These are phyloP conservation scores for Chaetomiaceae sp. DNA, from an alignment of 2,329 filamentous ascomycete species.

Conservation along the genomic window DNA sequence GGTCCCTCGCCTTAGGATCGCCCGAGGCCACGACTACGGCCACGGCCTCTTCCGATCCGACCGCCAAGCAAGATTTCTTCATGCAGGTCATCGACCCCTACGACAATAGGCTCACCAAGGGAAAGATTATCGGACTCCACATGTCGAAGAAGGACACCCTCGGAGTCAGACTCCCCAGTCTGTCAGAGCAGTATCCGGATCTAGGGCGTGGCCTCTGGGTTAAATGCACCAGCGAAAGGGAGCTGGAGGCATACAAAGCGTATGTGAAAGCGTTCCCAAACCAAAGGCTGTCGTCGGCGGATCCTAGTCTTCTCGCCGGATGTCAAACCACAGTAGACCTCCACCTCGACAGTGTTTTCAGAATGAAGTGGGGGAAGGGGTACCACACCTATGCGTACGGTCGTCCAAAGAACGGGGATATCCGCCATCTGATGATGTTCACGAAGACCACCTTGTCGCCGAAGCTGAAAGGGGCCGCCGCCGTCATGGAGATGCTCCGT, in stretches of 20 bases:
- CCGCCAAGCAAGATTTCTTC: background rate
- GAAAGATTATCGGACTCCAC: constrained; percentile 3
- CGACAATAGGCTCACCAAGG: constrained; percentile 2
- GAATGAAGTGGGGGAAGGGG: constrained; percentile 5
- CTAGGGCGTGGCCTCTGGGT: constrained; percentile 4
- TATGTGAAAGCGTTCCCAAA: constrained; percentile 3
- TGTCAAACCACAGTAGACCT: constrained; percentile 1
- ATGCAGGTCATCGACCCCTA: constrained; percentile 2
- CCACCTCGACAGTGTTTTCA: constrained; percentile 7
- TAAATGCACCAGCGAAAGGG: constrained; percentile 5
- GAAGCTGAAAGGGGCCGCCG: background rate
- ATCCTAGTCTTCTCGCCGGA: background rate
- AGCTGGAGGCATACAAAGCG: constrained; percentile 4
- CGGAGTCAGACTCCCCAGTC: constrained; percentile 2
- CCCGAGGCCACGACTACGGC: background rate
- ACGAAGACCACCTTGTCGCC: constrained; percentile 1
- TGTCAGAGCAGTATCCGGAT: constrained; percentile 4
- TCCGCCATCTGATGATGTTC: constrained; percentile 1
- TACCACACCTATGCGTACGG: constrained; percentile 3
- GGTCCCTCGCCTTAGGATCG: background rate
- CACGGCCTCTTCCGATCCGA: constrained; percentile 1
- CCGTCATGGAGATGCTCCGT: background rate
- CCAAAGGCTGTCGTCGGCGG: background rate
- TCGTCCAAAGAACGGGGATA: constrained; percentile 1
- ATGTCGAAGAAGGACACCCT: constrained; percentile 7